These are phyloP conservation scores for Dothistroma pini DNA, from an alignment of 2,329 filamentous ascomycete genomes.

Conservation along the genomic window DNA sequence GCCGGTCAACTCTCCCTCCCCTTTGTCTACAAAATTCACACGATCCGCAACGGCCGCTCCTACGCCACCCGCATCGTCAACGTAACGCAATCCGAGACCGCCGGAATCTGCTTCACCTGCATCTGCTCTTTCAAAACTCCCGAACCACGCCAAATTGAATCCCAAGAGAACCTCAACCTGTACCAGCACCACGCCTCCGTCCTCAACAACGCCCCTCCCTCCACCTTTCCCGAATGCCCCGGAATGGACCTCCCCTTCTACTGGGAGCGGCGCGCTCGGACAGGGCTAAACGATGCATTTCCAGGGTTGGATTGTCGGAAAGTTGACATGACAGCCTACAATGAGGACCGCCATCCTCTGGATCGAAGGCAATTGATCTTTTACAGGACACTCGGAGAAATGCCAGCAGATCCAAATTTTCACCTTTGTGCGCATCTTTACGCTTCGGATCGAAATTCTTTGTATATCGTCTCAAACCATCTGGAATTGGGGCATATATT, in stretches of 20 bases:
- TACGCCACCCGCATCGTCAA: slow-evolving; percentile 53
- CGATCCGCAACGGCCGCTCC: slow-evolving; percentile 49
- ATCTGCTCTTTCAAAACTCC: slow-evolving; percentile 51
- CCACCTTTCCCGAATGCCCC: slow-evolving; percentile 34
- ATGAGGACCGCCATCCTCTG: slow-evolving; percentile 37
- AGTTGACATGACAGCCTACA: slow-evolving; percentile 51
- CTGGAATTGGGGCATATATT: slow-evolving; percentile 41
- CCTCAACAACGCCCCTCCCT: slow-evolving; percentile 34
- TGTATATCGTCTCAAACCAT: slow-evolving; percentile 51
- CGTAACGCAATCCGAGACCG: slow-evolving; percentile 46
- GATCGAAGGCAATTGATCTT: slow-evolving; percentile 43
- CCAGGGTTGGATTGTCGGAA: slow-evolving; percentile 49
- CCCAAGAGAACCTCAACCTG: slow-evolving; percentile 37
- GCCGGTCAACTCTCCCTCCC: slow-evolving; percentile 46
- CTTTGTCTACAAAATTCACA: slow-evolving; percentile 51
- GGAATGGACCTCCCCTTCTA: slow-evolving; percentile 38
- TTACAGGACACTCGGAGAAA: slow-evolving; percentile 44
- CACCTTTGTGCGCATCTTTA: slow-evolving; percentile 58
- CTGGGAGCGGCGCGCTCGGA: slow-evolving; percentile 33
- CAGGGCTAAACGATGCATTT: slow-evolving; percentile 40
- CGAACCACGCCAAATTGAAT: slow-evolving; percentile 35
- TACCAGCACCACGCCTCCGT: slow-evolving; percentile 35
- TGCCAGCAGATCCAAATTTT: slow-evolving; percentile 46
- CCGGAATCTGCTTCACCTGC: slow-evolving; percentile 50
- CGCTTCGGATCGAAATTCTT: slow-evolving; percentile 54